phyloP scores from a whole-genome alignment of 768 basidiomycete genomes.

The Kwoniella heveanensis region DNA sequence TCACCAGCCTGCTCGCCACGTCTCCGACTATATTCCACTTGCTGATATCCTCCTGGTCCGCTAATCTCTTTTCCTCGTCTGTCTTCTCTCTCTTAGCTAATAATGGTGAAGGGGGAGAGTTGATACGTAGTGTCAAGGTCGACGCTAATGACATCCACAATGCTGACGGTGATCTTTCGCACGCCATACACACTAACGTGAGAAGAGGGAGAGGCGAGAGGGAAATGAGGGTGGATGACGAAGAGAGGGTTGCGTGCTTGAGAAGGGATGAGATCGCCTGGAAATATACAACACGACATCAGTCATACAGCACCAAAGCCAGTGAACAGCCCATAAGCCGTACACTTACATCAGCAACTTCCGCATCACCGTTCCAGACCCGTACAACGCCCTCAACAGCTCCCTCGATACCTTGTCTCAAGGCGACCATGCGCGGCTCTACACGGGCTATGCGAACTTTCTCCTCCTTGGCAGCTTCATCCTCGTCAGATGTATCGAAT shows the following conservation, averaged over 20 bases:
- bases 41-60: slow-evolving; percentile 29
- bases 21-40: slow-evolving; percentile 44
- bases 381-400: slow-evolving; percentile 67
- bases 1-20: slow-evolving; percentile 35
- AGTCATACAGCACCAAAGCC: background rate
- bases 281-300: slow-evolving; percentile 60
- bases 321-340: background rate
- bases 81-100: slow-evolving; percentile 55
- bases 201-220: slow-evolving; percentile 75
- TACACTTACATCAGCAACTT: slow-evolving; percentile 70
- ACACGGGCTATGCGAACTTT: slow-evolving; percentile 60
- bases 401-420: slow-evolving; percentile 69
- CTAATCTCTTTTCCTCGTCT: slow-evolving; percentile 23
- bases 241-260: slow-evolving; percentile 69
- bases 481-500: slow-evolving; percentile 64
- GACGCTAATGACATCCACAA: slow-evolving; percentile 82
- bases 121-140: slow-evolving; percentile 78
- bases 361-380: slow-evolving; percentile 77
- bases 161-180: slow-evolving; percentile 45
- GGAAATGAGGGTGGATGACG: slow-evolving; percentile 77
- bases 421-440: slow-evolving; percentile 59
- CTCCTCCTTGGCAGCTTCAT: slow-evolving; percentile 57
- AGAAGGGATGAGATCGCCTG: slow-evolving; percentile 70
- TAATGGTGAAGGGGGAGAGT: slow-evolving; percentile 64
- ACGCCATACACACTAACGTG: slow-evolving; percentile 48